Percentiles rank a stretch among this genome's conserved stretches.
phyloP scores from a whole-genome alignment of 1,284 basidiomycete species.

The Sphagnurus paluster region DNA sequence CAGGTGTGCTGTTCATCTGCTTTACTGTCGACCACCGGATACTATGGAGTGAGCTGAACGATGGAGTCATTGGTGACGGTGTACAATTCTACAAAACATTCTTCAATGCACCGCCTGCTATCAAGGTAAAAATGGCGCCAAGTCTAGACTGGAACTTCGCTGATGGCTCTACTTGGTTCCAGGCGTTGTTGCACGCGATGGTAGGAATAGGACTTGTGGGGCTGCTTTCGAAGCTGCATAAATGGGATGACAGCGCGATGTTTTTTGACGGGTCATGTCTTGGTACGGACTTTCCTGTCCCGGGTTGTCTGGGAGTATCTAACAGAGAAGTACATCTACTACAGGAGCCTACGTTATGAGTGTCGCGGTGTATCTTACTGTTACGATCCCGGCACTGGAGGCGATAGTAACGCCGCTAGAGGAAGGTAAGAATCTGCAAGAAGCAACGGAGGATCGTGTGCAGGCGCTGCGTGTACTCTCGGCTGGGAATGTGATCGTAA shows the following conservation, averaged over 20 bases:
- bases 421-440: slow-evolving; percentile 42
- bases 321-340: slow-evolving; percentile 6
- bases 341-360: slow-evolving; percentile 75
- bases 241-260: slow-evolving; percentile 88
- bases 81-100: slow-evolving; percentile 89
- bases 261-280: slow-evolving; percentile 89
- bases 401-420: slow-evolving; percentile 63
- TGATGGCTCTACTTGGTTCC: slow-evolving; percentile 4
- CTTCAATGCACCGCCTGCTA: slow-evolving; percentile 86
- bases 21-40: slow-evolving; percentile 85
- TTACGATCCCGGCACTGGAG: slow-evolving; percentile 74
- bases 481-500: slow-evolving; percentile 84
- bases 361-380: slow-evolving; percentile 77
- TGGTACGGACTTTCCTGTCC: slow-evolving; percentile 46
- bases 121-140: slow-evolving; percentile 61
- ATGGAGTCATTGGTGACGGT: slow-evolving; percentile 69
- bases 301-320: slow-evolving; percentile 4
- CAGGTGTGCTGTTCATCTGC: slow-evolving; percentile 87
- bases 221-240: slow-evolving; percentile 75
- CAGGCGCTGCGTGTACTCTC: slow-evolving; percentile 80
- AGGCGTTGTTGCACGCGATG: slow-evolving; percentile 85
- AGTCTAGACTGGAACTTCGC: background rate
- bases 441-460: slow-evolving; percentile 57
- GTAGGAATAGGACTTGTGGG: slow-evolving; percentile 74
- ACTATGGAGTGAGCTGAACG: slow-evolving; percentile 65